Base-by-base conservation (phyloP, 495 filamentous ascomycete genomes). In the Tuber indicum region DNA sequence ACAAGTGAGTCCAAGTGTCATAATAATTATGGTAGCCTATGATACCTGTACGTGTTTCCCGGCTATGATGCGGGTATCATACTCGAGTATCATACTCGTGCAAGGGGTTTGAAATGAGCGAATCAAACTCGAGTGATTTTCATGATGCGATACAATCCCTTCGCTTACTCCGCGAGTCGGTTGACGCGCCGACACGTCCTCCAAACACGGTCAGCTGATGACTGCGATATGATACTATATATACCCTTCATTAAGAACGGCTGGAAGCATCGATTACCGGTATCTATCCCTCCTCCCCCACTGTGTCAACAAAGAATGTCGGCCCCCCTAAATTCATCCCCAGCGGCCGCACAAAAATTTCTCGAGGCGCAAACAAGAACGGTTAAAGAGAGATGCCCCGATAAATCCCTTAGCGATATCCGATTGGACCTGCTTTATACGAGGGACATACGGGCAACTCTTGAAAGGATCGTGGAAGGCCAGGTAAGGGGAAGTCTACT, bases 401-500 rank as follows among this genome's bases (percentile, higher is more conserved):
- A 62, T 1, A 75, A 72, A 70, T 46, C 78, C 69, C 72, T 80
- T 19, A 62, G 72, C 36, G 77, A 79, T 49, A 79, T 79, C 23
- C 26, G 47, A 52, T 70, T 71, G 70, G 76, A 75, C 47, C 44
- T 80, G 17, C 52, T 72, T n/a, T 71, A 62, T 26, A 79, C 76
- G 17, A 8, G 70, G 32, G 72, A 75, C 21, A 9, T 47, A 42
- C 70, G 78, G 70, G 49, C 42, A 43, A 80, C 76, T 2, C 70
- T 75, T 19, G 70, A 70, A 12, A 75, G 76, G 58, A 78, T 79
- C 47, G 32, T 26, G 36, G 70, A 41, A 10, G 77, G 78, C 39
- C 41, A 71, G 69, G 78, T 79, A 75, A 43, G 46, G 23, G 10
- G 10, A 7, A 3, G 49, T 41, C 39, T 70, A n/a, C 26, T 19